A percentile compares a stretch with the other conserved stretches of the same genome.
phyloP scores from a whole-genome alignment of 2,329 filamentous ascomycete species.

The Fusarium musae region DNA sequence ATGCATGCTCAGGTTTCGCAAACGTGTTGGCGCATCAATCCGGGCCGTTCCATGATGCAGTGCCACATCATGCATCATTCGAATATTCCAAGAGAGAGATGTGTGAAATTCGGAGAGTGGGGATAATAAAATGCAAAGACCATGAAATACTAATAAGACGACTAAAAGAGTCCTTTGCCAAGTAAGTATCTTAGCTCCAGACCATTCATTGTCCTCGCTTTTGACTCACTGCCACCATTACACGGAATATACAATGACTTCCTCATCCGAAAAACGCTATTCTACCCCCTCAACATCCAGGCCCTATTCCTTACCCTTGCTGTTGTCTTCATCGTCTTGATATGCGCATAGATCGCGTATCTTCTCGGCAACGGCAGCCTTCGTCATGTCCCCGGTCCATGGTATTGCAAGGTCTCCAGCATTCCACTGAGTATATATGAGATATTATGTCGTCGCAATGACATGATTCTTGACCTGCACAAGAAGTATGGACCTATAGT shows the following conservation, averaged over 20 bases:
- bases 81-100: neutral
- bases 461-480: neutral
- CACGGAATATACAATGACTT: neutral
- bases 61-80: neutral
- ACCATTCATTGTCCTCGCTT: too few relatives aligned
- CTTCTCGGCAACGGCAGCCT: neutral
- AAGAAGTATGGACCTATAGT: neutral
- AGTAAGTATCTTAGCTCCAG: neutral
- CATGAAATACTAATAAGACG: neutral
- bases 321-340: neutral
- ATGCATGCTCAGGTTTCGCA: neutral
- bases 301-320: neutral
- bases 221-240: neutral
- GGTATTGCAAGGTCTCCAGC: neutral
- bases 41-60: neutral
- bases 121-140: accelerated
- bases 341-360: neutral
- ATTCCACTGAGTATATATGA: neutral
- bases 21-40: neutral
- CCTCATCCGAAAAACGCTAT: accelerated
- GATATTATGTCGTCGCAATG: neutral
- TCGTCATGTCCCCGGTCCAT: neutral
- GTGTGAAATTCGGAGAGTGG: accelerated
- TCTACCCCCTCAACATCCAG: neutral
- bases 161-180: accelerated